phyloP scores from a whole-genome alignment of 169 alveolate species.

The Cryptosporidium viatorum region DNA sequence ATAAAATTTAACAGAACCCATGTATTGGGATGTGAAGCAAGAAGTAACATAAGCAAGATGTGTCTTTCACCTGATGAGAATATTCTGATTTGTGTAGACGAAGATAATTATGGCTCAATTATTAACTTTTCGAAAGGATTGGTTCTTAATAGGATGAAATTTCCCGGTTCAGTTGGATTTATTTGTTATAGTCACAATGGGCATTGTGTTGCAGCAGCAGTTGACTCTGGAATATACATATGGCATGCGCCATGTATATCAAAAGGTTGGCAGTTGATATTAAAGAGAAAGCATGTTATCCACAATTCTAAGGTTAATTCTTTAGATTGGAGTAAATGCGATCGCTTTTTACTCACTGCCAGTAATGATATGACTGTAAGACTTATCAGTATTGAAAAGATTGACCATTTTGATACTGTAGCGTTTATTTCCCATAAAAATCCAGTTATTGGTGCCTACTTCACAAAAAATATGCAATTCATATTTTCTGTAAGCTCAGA shows the following conservation, averaged over 20 bases:
- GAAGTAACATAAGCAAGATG: slow-evolving; percentile 80
- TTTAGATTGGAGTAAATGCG: slow-evolving; percentile 84
- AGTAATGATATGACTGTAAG: slow-evolving; percentile 87
- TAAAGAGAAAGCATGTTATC: slow-evolving; percentile 82
- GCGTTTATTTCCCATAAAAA: slow-evolving; percentile 83
- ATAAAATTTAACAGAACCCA: slow-evolving; percentile 81
- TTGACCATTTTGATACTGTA: slow-evolving; percentile 80
- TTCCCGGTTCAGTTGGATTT: slow-evolving; percentile 38
- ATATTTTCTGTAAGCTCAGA: slow-evolving; percentile 85
- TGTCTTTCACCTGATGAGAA: slow-evolving; percentile 84
- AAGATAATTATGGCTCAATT: slow-evolving; percentile 75
- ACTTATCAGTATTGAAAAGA: slow-evolving; percentile 83
- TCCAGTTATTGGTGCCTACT: slow-evolving; percentile 85
- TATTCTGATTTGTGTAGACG: slow-evolving; percentile 83
- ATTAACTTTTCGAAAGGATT: slow-evolving; percentile 80
- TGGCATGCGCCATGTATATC: slow-evolving; percentile 73
- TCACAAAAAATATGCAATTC: slow-evolving; percentile 82
- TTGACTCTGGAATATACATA: slow-evolving; percentile 60
- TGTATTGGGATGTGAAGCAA: slow-evolving; percentile 82
- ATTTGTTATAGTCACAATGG: slow-evolving; percentile 58
- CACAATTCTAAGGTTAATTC: slow-evolving; percentile 83
- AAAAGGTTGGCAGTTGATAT: slow-evolving; percentile 75
- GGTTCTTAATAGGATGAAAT: slow-evolving; percentile 78
- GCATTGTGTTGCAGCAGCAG: slow-evolving; percentile 69
- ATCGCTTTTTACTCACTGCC: slow-evolving; percentile 81